These are phyloP conservation scores for Fusarium cicatricum DNA, from an alignment of 2,329 filamentous ascomycete species.

Conservation along the genomic window DNA sequence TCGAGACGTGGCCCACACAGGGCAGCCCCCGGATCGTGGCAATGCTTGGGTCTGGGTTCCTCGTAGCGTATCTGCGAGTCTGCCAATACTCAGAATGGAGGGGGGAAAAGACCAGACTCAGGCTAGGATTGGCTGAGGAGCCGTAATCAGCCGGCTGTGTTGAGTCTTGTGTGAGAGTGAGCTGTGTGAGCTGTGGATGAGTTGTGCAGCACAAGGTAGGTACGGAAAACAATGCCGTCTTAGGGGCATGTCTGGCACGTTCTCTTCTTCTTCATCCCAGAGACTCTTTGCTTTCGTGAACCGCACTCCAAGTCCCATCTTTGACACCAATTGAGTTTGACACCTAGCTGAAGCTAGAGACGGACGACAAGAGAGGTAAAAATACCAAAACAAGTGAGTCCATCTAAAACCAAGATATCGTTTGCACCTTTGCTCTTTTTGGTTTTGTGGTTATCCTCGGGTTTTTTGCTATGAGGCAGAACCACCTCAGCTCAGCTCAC, in stretches of 20 bases:
- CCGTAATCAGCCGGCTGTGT: constrained; percentile 32
- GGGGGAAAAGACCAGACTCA: constrained; percentile 19
- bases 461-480: constrained; percentile 21
- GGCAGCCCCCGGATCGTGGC: constrained; percentile 17
- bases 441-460: constrained; percentile 3
- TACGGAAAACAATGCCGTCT: constrained; percentile 21
- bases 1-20: constrained; percentile 25
- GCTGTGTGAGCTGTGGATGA: constrained; percentile 31
- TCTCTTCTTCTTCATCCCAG: constrained; percentile 21
- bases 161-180: constrained; percentile 28
- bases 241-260: neutral
- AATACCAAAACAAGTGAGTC: constrained; percentile 22
- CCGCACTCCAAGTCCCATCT: constrained; percentile 14
- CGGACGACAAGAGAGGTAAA: neutral
- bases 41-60: constrained; percentile 18
- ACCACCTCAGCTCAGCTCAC: constrained; percentile 25
- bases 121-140: constrained; percentile 30
- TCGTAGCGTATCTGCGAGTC: constrained; percentile 26
- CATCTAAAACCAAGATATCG: constrained; percentile 14
- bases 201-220: constrained; percentile 26
- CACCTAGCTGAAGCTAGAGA: constrained; percentile 1
- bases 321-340: constrained; percentile 19
- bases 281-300: constrained; percentile 17
- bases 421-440: constrained; percentile 15
- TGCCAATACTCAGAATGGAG: constrained; percentile 20